These are phyloP conservation scores for Yamadazyma jaroonii DNA, from an alignment of 1,139 yeast genomes.

Conservation along the genomic window DNA sequence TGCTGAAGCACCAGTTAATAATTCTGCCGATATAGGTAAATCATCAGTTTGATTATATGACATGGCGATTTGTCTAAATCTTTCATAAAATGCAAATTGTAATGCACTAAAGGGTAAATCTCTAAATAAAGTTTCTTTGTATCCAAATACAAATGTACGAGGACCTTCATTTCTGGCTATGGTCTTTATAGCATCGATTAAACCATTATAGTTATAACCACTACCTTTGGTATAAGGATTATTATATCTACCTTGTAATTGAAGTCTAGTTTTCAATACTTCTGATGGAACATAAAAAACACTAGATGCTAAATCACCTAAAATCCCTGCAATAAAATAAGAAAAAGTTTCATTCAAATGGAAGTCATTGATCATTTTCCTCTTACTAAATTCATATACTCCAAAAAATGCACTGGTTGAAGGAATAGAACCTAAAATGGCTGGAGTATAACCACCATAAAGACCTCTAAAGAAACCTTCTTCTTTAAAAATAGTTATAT, in stretches of 20 bases:
- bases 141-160: slow-evolving; percentile 79
- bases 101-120: slow-evolving; percentile 94
- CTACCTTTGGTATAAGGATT: slow-evolving; percentile 70
- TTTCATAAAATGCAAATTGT: slow-evolving; percentile 93
- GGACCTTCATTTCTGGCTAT: slow-evolving; percentile 70
- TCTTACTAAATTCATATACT: slow-evolving; percentile 79
- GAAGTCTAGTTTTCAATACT: slow-evolving; percentile 90
- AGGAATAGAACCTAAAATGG: slow-evolving; percentile 87
- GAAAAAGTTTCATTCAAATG: slow-evolving; percentile 76
- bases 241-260: slow-evolving; percentile 83
- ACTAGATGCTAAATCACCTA: slow-evolving; percentile 89
- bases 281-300: slow-evolving; percentile 96
- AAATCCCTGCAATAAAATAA: slow-evolving; percentile 79
- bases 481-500: slow-evolving; percentile 64
- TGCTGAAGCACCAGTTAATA: slow-evolving; percentile 89
- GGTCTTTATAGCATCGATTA: slow-evolving; percentile 64
- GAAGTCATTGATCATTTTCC: slow-evolving; percentile 61
- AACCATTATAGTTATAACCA: slow-evolving; percentile 82
- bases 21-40: slow-evolving; percentile 59
- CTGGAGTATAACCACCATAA: slow-evolving; percentile 91
- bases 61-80: slow-evolving; percentile 67
- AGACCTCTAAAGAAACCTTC: slow-evolving; percentile 86
- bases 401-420: slow-evolving; percentile 91
- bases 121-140: slow-evolving; percentile 86
- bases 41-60: slow-evolving; percentile 39